Percentiles rank a stretch among this genome's conserved stretches.
Evolutionary conservation across 2,329 filamentous ascomycete species (phyloP).

Genomic region (Penicillium decumbens): DNA sequence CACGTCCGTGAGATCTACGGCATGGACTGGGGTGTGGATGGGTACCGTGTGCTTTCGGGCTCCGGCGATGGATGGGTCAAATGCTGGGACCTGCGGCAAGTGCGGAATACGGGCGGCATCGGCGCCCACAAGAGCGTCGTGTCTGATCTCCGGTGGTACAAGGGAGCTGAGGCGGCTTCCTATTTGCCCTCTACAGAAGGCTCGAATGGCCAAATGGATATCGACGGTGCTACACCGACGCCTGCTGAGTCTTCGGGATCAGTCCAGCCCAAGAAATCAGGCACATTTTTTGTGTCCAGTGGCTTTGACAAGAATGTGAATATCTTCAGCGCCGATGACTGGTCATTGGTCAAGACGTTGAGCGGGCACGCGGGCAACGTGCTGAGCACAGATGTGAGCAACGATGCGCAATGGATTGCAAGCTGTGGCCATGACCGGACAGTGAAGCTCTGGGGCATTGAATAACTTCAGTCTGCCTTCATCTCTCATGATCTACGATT

Average conservation of each 20-base stretch:
- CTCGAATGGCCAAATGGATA: conserved; percentile 56
- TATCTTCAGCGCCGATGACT: conserved; percentile 93
- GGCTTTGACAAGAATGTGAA: conserved; percentile 96
- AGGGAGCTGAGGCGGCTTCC: conserved; percentile 70
- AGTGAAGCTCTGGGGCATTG: conserved; percentile 91
- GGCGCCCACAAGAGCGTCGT: conserved; percentile 89
- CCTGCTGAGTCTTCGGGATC: conserved; percentile 16
- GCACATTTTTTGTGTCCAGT: conserved; percentile 83
- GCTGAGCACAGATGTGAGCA: conserved; percentile 80
- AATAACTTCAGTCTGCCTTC: conserved; percentile 48
- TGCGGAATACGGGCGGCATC: conserved; percentile 75
- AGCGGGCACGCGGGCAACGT: conserved; percentile 91
- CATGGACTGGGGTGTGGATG: conserved; percentile 86
- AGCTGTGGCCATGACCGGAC: conserved; percentile 92
- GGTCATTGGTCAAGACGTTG: conserved; percentile 80
- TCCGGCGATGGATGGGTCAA: conserved; percentile 95
- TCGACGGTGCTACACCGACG: conserved; percentile 21
- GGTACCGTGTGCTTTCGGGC: conserved; percentile 85
- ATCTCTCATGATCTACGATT: background rate
- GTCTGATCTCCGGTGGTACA: conserved; percentile 90
- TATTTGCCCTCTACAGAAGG: conserved; percentile 58
- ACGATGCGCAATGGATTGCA: conserved; percentile 84
- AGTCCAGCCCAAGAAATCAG: conserved; percentile 72
- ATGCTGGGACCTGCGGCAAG: conserved; percentile 94
- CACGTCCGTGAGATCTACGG: conserved; percentile 92